Percentiles rank a stretch among this genome's conserved stretches.
These are phyloP conservation scores for Primulina eburnea DNA, from an alignment of 257 asterid species.

Conservation along the genomic window DNA sequence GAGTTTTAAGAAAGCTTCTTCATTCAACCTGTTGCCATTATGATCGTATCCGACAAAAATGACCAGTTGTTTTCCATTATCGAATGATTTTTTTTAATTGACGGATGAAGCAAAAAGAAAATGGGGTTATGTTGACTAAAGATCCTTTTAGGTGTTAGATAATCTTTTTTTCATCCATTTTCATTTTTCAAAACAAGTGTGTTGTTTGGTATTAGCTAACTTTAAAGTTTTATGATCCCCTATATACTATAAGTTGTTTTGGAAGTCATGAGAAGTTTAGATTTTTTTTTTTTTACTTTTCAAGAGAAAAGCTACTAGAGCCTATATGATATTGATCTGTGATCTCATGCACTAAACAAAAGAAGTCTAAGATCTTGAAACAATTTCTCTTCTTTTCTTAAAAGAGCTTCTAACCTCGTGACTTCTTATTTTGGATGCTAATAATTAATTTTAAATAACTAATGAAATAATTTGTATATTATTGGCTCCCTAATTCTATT, in stretches of 20 bases:
- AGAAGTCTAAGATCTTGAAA: background rate
- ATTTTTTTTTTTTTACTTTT: too few species aligned
- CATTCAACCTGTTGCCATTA: constrained; percentile 13
- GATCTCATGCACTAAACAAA: background rate
- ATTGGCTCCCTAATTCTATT: background rate
- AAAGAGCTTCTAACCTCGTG: background rate
- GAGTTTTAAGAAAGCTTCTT: constrained; percentile 7
- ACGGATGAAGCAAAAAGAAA: background rate
- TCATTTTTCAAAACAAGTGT: background rate
- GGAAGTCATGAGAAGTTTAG: background rate
- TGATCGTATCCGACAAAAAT: background rate
- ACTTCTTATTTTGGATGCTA: background rate
- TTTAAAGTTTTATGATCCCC: background rate
- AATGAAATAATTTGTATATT: too few species aligned
- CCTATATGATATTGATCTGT: background rate
- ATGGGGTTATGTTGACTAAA: background rate
- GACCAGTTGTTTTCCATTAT: background rate
- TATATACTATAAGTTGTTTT: background rate
- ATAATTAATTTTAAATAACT: too few species aligned
- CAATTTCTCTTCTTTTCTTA: background rate
- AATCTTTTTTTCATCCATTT: too few species aligned
- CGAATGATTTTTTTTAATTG: background rate
- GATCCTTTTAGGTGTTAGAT: background rate
- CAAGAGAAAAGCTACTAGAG: background rate
- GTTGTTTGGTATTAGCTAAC: background rate